phyloP scores from a whole-genome alignment of 2,329 filamentous ascomycete species.

The Ophiostoma triangulosporum region DNA sequence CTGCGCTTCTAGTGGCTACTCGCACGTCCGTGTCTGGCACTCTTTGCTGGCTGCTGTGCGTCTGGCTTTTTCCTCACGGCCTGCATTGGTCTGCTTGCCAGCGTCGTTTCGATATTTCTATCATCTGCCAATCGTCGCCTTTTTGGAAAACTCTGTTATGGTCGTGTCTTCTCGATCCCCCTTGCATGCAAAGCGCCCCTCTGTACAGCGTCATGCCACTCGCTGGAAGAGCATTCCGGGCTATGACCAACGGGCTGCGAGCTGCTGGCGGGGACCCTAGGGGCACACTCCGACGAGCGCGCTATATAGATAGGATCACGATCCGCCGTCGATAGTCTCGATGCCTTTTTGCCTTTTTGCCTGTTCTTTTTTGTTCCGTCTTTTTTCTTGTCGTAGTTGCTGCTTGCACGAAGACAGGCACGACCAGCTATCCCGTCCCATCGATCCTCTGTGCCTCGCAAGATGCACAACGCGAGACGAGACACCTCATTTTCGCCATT shows the following conservation, averaged over 20 bases:
- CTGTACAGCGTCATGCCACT: not conserved
- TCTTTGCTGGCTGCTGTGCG: not conserved
- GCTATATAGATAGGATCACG: not conserved
- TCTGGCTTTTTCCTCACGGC: not conserved
- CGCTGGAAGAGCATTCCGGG: not conserved
- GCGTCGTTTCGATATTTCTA: not conserved
- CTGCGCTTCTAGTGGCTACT: not conserved
- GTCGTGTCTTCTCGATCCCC: not conserved
- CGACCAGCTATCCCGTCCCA: not conserved
- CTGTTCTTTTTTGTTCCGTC: not conserved
- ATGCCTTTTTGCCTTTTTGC: not conserved
- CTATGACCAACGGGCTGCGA: too few species aligned
- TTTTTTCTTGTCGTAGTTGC: not conserved
- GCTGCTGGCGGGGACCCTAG: not conserved
- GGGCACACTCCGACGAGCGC: not conserved
- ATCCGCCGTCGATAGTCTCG: not conserved
- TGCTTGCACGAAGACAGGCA: not conserved
- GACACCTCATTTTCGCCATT: not conserved
- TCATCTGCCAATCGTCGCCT: not conserved
- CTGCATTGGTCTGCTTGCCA: not conserved
- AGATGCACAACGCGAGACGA: not conserved
- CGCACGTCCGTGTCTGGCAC: not conserved
- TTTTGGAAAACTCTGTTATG: not conserved
- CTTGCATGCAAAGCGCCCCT: not conserved
- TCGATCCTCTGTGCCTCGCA: not conserved